Base-by-base conservation (phyloP, 352 stramenopile species). In the Saprolegnia diclina region DNA sequence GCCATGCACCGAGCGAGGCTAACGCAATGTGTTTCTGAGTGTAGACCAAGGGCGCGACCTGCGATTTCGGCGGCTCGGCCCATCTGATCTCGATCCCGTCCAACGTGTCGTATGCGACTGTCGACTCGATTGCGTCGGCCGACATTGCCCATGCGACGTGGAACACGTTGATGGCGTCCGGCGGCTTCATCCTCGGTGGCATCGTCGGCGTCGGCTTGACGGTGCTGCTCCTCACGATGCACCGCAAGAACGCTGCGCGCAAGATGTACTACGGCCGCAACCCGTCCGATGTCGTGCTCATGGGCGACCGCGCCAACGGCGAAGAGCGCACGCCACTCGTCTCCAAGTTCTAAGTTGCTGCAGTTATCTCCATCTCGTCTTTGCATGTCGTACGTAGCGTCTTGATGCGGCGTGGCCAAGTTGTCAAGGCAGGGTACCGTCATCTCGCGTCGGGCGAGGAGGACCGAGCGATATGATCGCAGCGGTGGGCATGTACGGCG, bases 41-140 rank as follows among this genome's bases (percentile, higher is more conserved):
- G 11, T 59, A 59, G 52, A 59, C 52, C 35, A 82, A 79, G 46
- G 83, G 83, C 32, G 81, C 81, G 21, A 91, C 83, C 55, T 91
- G 83, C 73, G 83, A 89, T 76, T 91, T 91, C 64, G 79, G 83
- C 14, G 83, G 81, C 13, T 77, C 81, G 0, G 83, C 79, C 1
- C 83, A 91, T 67, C 63, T 91, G 64, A 59, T 89, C 24, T 65
- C 69, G 29, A 69, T 73, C 44, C 48, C 48, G 19, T 13, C 5
- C n/a, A 29, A 57, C 14, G 40, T 57, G 5, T 56, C 59, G 42
- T 21, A 10, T 16, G 19, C n/a, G 21, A 53, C 10, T 4, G 21
- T 7, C 37, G 45, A 21, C n/a, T 29, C 45, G 24, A 18, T 54
- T 6, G 19, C 29, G 11, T 10, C 7, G 13, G 21, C 19, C 10